Evolutionary conservation across 106 monocot genomes (phyloP).

Genomic region (Dendrobium chrysotoxum): DNA sequence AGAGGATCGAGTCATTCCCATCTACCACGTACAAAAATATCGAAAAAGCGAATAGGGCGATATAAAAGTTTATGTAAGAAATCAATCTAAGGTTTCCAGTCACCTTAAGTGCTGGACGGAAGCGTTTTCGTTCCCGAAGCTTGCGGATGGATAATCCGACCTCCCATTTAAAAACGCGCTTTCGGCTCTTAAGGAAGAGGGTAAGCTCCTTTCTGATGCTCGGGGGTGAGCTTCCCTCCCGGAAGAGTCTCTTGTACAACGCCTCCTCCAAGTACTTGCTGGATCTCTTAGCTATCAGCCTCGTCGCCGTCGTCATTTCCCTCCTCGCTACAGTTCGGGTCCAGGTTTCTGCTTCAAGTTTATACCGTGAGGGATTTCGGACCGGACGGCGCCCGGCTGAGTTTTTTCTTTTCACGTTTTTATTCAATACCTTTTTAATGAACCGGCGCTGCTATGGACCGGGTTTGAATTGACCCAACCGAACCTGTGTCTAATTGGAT

Average conservation of each 20-base stretch:
- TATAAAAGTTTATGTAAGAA: not conserved
- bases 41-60: not conserved
- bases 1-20: not conserved
- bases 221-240: slow-evolving; percentile 49
- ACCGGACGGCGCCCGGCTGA: not conserved
- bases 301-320: slow-evolving; percentile 33
- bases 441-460: too few relatives aligned
- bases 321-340: not conserved
- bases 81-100: not conserved
- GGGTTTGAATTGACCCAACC: too few relatives aligned
- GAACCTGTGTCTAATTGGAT: too few relatives aligned
- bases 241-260: slow-evolving; percentile 71
- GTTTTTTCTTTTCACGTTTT: too few relatives aligned
- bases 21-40: not conserved
- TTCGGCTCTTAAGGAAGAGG: slow-evolving; percentile 78
- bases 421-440: too few relatives aligned
- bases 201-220: slow-evolving; percentile 55
- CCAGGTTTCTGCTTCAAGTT: too few relatives aligned
- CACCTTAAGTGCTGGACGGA: slow-evolving; percentile 86
- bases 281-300: slow-evolving; percentile 54
- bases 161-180: slow-evolving; percentile 95
- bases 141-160: slow-evolving; percentile 77
- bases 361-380: not conserved
- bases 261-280: slow-evolving; percentile 92
- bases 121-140: slow-evolving; percentile 60